phyloP scores from a whole-genome alignment of 345 rosid genomes.

The Citrus sinensis region DNA sequence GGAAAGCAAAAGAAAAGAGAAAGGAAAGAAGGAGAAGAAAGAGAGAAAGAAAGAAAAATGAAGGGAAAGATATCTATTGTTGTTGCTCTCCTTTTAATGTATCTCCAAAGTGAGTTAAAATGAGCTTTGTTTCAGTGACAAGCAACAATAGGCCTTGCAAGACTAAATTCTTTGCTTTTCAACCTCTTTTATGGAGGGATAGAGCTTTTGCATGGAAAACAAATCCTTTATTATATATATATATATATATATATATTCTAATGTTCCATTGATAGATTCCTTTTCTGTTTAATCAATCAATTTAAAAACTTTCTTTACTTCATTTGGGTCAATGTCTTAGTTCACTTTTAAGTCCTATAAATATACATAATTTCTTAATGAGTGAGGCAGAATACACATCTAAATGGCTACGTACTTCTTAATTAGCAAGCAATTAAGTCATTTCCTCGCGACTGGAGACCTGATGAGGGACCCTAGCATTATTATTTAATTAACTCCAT shows the following conservation, averaged over 20 bases:
- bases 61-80: conserved; percentile 40
- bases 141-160: conserved; percentile 29
- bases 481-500: neutral
- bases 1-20: neutral
- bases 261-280: conserved; percentile 17
- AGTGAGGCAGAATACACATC: neutral
- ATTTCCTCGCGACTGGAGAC: neutral
- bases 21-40: neutral
- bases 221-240: conserved; percentile 14
- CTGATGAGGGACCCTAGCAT: neutral
- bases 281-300: conserved; percentile 20
- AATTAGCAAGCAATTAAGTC: neutral
- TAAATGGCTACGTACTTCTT: neutral
- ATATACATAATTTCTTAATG: neutral
- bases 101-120: conserved; percentile 45
- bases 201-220: conserved; percentile 49
- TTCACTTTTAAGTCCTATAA: conserved; percentile 12
- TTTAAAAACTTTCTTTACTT: conserved; percentile 15
- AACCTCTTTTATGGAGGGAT: conserved; percentile 24
- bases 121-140: conserved; percentile 34
- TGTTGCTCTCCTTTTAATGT: conserved; percentile 57
- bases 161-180: conserved; percentile 30
- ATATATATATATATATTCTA: neutral
- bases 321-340: conserved; percentile 25
- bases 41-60: conserved; percentile 4